phyloP scores from a whole-genome alignment of 768 basidiomycete species.

The Phanerodontia chrysosporium region DNA sequence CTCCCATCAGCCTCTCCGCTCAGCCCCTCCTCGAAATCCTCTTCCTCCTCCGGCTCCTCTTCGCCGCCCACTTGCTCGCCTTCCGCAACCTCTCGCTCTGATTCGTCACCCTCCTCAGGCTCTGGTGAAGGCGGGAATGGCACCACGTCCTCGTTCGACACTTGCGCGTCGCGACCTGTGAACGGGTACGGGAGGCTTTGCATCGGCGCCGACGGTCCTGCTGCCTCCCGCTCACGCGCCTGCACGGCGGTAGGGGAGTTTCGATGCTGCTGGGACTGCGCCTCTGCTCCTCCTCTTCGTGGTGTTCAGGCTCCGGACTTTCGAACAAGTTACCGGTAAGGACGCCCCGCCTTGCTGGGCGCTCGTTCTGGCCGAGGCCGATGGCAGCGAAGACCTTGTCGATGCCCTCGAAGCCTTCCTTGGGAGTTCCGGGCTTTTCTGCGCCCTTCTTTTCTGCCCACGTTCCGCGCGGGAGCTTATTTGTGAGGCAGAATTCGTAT shows the following conservation, averaged over 20 bases:
- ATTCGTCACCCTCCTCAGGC: constrained; percentile 34
- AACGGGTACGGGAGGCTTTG: constrained; percentile 65
- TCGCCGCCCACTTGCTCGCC: constrained; percentile 22
- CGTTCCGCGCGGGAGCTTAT: constrained; percentile 28
- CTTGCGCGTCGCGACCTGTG: constrained; percentile 52
- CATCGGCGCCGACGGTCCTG: constrained; percentile 38
- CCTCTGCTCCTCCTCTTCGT: constrained; percentile 12
- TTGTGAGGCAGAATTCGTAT: constrained; percentile 73
- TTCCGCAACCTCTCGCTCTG: constrained; percentile 10
- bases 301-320: constrained; percentile 31
- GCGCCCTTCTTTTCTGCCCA: constrained; percentile 25
- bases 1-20: constrained; percentile 34
- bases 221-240: constrained; percentile 41
- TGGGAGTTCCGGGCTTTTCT: constrained; percentile 21
- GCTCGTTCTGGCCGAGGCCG: constrained; percentile 45
- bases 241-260: constrained; percentile 41
- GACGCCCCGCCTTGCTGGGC: constrained; percentile 53
- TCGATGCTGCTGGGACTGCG: constrained; percentile 34
- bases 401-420: constrained; percentile 40
- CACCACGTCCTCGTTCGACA: constrained; percentile 58
- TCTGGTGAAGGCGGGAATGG: constrained; percentile 72
- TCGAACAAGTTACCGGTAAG: constrained; percentile 65
- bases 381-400: constrained; percentile 58
- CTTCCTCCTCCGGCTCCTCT: constrained; percentile 30
- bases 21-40: constrained; percentile 43